Percentiles rank a stretch among this genome's conserved stretches.
Evolutionary conservation across 805 yeast genomes (phyloP).

Genomic region (Metschnikowia lachancei): DNA sequence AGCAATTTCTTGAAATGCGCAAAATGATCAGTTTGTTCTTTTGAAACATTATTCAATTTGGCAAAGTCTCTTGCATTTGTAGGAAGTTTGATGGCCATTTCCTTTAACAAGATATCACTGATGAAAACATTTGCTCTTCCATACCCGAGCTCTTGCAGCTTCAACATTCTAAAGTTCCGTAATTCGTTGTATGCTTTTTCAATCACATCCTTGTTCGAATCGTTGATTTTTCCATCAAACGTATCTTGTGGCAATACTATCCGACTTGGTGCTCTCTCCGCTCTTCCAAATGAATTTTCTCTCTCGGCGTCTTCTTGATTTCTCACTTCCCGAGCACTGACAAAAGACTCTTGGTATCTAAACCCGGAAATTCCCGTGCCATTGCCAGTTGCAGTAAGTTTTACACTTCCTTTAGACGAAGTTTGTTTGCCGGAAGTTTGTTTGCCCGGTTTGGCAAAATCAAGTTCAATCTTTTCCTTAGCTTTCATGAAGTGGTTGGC

Average conservation of each 20-base stretch:
- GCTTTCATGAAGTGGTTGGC: conserved; percentile 49
- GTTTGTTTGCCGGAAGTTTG: too few relatives aligned
- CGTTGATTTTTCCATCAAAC: conserved; percentile 17
- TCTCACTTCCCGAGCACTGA: conserved; percentile 24
- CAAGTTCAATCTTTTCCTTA: conserved; percentile 47
- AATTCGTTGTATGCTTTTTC: conserved; percentile 36
- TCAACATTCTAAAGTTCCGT: conserved; percentile 40
- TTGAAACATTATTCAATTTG: conserved; percentile 34
- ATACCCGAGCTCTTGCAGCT: conserved; percentile 41
- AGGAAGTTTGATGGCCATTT: conserved; percentile 57
- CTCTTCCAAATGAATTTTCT: conserved; percentile 7
- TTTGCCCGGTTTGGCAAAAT: conserved; percentile 36
- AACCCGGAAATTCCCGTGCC: conserved; percentile 18
- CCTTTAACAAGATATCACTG: conserved; percentile 41
- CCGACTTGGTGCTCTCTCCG: conserved; percentile 16
- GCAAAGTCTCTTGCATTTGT: conserved; percentile 46
- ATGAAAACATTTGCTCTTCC: conserved; percentile 24
- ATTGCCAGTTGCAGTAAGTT: conserved; percentile 14
- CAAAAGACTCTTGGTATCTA: conserved; percentile 26
- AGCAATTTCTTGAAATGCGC: conserved; percentile 39
- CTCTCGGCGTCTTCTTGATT: conserved; percentile 13
- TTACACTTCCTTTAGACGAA: conserved; percentile 4
- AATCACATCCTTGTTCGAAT: conserved; percentile 23
- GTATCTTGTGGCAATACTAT: conserved; percentile 23
- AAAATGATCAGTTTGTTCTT: conserved; percentile 34